A percentile compares a stretch with the other conserved stretches of the same genome.
phyloP scores from a whole-genome alignment of 1,284 basidiomycete species.

The Papiliotrema nemorosa region DNA sequence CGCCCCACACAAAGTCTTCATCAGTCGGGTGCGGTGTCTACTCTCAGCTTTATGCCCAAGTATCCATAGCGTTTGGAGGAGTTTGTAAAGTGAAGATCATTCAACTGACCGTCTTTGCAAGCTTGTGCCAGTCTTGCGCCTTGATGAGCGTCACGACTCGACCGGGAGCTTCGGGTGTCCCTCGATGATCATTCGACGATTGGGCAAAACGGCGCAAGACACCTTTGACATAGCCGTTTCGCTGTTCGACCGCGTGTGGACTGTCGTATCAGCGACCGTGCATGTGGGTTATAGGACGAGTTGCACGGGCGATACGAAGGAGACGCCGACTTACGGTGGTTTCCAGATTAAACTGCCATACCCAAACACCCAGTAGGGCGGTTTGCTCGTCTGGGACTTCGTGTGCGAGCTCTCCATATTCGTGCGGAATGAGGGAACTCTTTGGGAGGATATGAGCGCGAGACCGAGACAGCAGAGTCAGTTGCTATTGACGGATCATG shows the following conservation, averaged over 20 bases:
- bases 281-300: background rate
- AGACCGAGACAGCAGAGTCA: too few species aligned
- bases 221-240: conserved; percentile 42
- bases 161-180: conserved; percentile 40
- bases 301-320: background rate
- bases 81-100: background rate
- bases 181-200: conserved; percentile 46
- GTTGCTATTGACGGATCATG: too few species aligned
- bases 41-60: background rate
- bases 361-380: conserved; percentile 43
- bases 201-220: conserved; percentile 45
- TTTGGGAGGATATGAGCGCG: too few species aligned
- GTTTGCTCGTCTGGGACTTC: too few species aligned
- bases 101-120: conserved; percentile 29
- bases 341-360: conserved; percentile 46
- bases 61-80: background rate
- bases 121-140: conserved; percentile 36
- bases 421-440: too few species aligned
- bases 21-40: background rate
- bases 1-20: conserved; percentile 44
- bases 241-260: conserved; percentile 38
- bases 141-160: conserved; percentile 45
- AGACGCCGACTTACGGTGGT: conserved; percentile 32
- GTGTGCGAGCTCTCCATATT: background rate
- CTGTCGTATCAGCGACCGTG: too few species aligned